phyloP scores from a whole-genome alignment of 2,329 filamentous ascomycete genomes.

The Monilinia polystroma region DNA sequence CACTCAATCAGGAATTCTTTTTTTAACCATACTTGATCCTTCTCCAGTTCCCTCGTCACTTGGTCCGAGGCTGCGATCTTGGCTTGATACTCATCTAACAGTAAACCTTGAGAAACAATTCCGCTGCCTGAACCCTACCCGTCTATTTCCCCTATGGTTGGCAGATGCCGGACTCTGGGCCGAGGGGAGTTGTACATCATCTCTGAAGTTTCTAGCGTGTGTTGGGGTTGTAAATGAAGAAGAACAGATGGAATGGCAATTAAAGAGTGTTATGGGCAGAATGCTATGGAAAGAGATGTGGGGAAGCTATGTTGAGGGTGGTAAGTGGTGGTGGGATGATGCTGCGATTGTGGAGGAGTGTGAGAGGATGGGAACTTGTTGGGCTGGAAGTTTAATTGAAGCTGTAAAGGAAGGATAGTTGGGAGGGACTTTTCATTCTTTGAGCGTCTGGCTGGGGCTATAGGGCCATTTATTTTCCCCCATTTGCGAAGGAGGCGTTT shows the following conservation, averaged over 20 bases:
- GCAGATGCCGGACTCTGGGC: conserved; percentile 53
- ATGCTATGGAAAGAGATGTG: conserved; percentile 62
- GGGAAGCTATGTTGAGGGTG: conserved; percentile 44
- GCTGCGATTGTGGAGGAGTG: conserved; percentile 55
- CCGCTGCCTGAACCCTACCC: conserved; percentile 58
- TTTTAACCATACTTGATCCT: conserved; percentile 63
- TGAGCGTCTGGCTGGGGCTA: not conserved
- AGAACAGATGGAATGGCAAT: conserved; percentile 42
- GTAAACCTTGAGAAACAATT: conserved; percentile 58
- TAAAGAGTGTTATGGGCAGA: conserved; percentile 54
- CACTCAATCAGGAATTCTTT: conserved; percentile 48
- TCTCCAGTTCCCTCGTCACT: conserved; percentile 55
- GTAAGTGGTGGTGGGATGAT: conserved; percentile 64
- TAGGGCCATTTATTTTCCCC: not conserved
- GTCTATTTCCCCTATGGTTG: conserved; percentile 59
- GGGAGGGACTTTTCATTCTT: not conserved
- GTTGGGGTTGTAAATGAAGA: conserved; percentile 25
- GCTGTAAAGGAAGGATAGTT: conserved; percentile 48
- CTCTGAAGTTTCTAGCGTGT: conserved; percentile 33
- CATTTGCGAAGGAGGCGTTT: not conserved
- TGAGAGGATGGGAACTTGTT: conserved; percentile 52
- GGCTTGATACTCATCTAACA: conserved; percentile 62
- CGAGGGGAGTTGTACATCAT: conserved; percentile 33
- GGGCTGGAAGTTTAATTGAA: conserved; percentile 59
- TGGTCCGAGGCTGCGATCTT: conserved; percentile 57